Conservation (phyloP, 140 eudicot species). For the Stevia rebaudiana region DNA sequence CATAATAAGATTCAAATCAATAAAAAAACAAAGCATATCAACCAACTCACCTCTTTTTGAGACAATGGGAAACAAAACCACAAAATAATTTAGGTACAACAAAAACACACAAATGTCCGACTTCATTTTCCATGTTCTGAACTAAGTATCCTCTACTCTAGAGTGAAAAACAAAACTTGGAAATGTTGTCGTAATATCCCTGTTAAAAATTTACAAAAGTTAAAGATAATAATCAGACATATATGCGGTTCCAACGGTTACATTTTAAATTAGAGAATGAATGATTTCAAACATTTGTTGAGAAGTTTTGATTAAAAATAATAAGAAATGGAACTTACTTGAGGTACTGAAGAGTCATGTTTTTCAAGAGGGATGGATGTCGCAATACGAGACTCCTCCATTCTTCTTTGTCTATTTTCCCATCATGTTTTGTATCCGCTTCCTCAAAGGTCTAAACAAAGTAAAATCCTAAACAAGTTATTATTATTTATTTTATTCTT, state of each 20-base stretch:
- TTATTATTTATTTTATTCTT: too few relatives aligned
- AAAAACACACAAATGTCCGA: not conserved
- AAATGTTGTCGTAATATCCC: conserved; percentile 83
- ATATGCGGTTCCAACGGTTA: too few relatives aligned
- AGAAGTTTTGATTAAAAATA: not conserved
- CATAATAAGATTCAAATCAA: too few relatives aligned
- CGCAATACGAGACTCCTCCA: conserved; percentile 88
- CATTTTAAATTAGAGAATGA: too few relatives aligned
- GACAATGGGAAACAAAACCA: too few relatives aligned
- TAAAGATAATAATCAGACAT: not conserved
- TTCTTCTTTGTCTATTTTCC: conserved; percentile 95
- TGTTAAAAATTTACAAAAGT: conserved; percentile 15
- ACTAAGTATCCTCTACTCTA: conserved; percentile 77
- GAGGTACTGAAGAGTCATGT: conserved; percentile 94
- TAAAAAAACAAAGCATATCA: too few relatives aligned
- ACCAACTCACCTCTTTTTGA: too few relatives aligned
- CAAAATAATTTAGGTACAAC: too few relatives aligned
- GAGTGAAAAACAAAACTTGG: conserved; percentile 92
- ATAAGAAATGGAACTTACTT: conserved; percentile 42
- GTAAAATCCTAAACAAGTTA: too few relatives aligned
- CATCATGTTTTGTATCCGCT: conserved; percentile 97
- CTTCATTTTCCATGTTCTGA: not conserved
- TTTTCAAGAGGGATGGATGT: conserved; percentile 87
- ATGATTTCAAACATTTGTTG: too few relatives aligned
- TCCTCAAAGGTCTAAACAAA: conserved; percentile 80